phyloP scores from a whole-genome alignment of 805 yeast species.

The Jamesozyma spencerorum region DNA sequence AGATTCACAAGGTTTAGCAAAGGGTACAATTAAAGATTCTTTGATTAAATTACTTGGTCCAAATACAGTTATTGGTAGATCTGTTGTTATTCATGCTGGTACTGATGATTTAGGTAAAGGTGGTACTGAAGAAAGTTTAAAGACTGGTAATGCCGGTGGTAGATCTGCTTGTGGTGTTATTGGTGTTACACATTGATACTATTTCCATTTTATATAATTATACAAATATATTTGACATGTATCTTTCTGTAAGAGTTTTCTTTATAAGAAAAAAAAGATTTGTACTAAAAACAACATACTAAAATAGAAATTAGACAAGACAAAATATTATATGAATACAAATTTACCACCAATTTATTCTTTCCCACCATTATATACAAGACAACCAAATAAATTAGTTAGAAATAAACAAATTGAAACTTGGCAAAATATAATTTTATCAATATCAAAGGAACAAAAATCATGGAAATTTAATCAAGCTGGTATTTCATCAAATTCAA shows the following conservation, averaged over 20 bases:
- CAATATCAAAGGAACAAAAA: constrained; percentile 47
- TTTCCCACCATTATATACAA: constrained; percentile 88
- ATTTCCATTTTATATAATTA: too few relatives aligned
- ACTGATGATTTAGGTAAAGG: constrained; percentile 92
- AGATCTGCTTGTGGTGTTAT: constrained; percentile 99
- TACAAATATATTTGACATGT: too few relatives aligned
- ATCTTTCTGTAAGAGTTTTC: too few relatives aligned
- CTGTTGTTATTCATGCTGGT: constrained; percentile 90
- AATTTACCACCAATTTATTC: constrained; percentile 45
- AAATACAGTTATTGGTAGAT: constrained; percentile 85
- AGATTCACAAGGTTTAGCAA: constrained; percentile 81
- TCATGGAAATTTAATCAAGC: constrained; percentile 43
- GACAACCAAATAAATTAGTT: constrained; percentile 76
- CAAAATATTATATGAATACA: too few relatives aligned
- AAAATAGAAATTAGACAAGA: not conserved
- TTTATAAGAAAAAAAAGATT: too few relatives aligned
- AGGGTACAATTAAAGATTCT: constrained; percentile 74
- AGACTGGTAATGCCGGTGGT: constrained; percentile 96
- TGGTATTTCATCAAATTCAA: constrained; percentile 13
- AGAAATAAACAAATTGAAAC: constrained; percentile 67
- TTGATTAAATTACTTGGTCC: constrained; percentile 77
- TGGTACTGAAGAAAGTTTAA: constrained; percentile 80
- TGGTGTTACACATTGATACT: constrained; percentile 37
- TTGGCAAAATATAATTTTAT: constrained; percentile 61
- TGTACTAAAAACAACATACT: too few relatives aligned